Conservation (phyloP, 192 early-diverging fungal genomes). For the Coemansia sp. region DNA sequence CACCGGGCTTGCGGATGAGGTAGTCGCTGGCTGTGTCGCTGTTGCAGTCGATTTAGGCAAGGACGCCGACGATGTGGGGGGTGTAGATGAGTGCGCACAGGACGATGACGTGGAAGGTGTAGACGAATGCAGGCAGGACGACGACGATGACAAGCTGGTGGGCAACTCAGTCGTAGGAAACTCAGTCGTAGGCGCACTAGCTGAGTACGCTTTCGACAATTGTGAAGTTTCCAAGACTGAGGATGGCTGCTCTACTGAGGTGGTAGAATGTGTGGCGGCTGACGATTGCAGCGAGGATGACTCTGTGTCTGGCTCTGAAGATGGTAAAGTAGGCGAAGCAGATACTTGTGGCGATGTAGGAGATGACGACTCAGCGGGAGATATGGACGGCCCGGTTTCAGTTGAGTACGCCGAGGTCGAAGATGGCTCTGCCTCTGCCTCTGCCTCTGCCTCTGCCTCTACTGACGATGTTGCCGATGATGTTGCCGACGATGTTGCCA, state of each 20-base stretch:
- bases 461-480: too few species aligned
- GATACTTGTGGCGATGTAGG: neutral
- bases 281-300: neutral
- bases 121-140: neutral
- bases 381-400: neutral
- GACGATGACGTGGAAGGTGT: neutral
- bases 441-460: neutral
- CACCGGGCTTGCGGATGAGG: neutral
- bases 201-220: neutral
- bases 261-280: neutral
- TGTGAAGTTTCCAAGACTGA: neutral
- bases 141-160: neutral
- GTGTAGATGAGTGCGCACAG: neutral
- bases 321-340: neutral
- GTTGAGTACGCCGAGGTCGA: neutral
- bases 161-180: neutral
- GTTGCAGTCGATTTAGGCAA: neutral
- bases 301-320: neutral
- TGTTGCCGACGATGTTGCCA: too few species aligned
- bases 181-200: neutral
- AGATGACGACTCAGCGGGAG: neutral
- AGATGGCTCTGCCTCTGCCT: neutral
- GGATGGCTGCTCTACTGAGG: neutral
- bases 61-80: neutral
- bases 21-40: neutral